These are phyloP conservation scores for Fusarium brevicatenulatum DNA, from an alignment of 2,329 filamentous ascomycete species.

Conservation along the genomic window DNA sequence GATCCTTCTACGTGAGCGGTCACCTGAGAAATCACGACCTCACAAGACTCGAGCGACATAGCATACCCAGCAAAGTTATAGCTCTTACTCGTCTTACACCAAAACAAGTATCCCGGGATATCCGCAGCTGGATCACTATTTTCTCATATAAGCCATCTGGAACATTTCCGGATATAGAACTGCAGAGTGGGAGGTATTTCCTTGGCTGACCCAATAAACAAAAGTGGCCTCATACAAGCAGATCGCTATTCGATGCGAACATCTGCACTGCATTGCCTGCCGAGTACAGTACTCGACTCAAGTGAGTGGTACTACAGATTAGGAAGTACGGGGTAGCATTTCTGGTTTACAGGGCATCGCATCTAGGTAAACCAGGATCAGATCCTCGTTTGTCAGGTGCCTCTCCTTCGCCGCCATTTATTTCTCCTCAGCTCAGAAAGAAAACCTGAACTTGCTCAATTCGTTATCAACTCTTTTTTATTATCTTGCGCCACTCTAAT, in stretches of 20 bases:
- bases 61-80: background rate
- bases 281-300: background rate
- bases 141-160: constrained; percentile 29
- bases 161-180: constrained; percentile 25
- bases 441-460: constrained; percentile 1
- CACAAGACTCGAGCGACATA: constrained; percentile 5
- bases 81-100: constrained; percentile 28
- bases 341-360: constrained; percentile 2
- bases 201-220: constrained; percentile 17
- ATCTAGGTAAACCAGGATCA: constrained; percentile 11
- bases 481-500: constrained; percentile 11
- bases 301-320: constrained; percentile 9
- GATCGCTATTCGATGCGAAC: constrained; percentile 39
- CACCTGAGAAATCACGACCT: constrained; percentile 31
- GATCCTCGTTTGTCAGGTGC: constrained; percentile 17
- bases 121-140: constrained; percentile 17
- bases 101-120: constrained; percentile 25
- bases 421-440: constrained; percentile 3
- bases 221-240: constrained; percentile 29
- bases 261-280: constrained; percentile 10
- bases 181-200: constrained; percentile 6
- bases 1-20: constrained; percentile 19
- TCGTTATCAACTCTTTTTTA: background rate
- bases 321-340: constrained; percentile 25
- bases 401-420: background rate